These are phyloP conservation scores for Colletotrichum navitas DNA, from an alignment of 2,329 filamentous ascomycete species.

Conservation along the genomic window DNA sequence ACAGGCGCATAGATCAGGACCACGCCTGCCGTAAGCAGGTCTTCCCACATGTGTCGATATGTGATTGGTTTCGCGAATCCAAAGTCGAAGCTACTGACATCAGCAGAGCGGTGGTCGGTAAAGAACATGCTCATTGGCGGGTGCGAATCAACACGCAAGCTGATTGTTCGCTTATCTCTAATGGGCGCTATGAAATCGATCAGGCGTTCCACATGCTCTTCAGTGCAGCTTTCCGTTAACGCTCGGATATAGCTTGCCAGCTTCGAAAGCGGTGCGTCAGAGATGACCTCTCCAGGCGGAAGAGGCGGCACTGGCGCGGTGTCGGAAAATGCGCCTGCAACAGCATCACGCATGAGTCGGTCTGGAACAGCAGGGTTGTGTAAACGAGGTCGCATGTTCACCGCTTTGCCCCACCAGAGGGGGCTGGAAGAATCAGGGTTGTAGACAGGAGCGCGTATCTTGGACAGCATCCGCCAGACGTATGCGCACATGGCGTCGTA, in stretches of 20 bases:
- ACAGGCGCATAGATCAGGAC: slow-evolving; percentile 1
- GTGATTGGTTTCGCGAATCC: slow-evolving; percentile 3
- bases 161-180: slow-evolving; percentile 2
- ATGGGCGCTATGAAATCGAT: not conserved
- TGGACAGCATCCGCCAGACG: slow-evolving; percentile 55
- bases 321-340: not conserved
- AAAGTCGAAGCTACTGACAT: slow-evolving; percentile 9
- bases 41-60: not conserved
- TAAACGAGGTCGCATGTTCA: not conserved
- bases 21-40: not conserved
- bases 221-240: not conserved
- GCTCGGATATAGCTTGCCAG: not conserved
- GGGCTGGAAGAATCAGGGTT: not conserved
- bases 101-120: not conserved
- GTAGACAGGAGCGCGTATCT: slow-evolving; percentile 51
- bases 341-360: not conserved
- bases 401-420: slow-evolving; percentile 4
- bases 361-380: slow-evolving; percentile 1
- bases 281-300: not conserved
- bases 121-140: slow-evolving; percentile 18
- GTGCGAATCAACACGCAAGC: not conserved
- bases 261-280: not conserved
- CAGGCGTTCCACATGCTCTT: not conserved
- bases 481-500: slow-evolving; percentile 58
- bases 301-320: not conserved